phyloP scores from a whole-genome alignment of 768 basidiomycete genomes.

The Kwoniella dejecticola region DNA sequence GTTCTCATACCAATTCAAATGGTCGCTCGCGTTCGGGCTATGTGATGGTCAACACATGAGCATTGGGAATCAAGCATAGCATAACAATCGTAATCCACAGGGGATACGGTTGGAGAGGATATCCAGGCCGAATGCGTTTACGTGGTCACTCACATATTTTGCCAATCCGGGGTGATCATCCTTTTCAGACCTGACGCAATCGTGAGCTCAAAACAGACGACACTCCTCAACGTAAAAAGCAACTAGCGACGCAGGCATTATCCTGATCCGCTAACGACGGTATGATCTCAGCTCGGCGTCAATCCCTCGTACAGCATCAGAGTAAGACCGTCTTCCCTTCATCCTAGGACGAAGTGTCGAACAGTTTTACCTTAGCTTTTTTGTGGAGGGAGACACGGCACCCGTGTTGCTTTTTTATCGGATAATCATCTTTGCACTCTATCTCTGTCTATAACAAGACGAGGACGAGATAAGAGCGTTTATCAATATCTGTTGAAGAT shows the following conservation, averaged over 20 bases:
- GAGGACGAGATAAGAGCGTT: slow-evolving; percentile 3
- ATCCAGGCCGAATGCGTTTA: no score
- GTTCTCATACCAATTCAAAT: slow-evolving; percentile 53
- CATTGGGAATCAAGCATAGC: neutral
- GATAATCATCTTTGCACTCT: slow-evolving; percentile 6
- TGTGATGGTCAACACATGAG: neutral
- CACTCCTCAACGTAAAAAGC: slow-evolving; percentile 27
- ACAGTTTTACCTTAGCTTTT: no score
- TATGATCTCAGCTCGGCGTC: slow-evolving; percentile 56
- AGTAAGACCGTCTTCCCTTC: neutral
- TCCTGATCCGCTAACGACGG: slow-evolving; percentile 56
- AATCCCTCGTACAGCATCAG: neutral
- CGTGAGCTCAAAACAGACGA: slow-evolving; percentile 37
- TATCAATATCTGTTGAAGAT: slow-evolving; percentile 15
- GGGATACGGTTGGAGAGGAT: no score
- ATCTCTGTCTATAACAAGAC: neutral
- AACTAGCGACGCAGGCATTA: slow-evolving; percentile 57
- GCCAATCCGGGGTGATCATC: slow-evolving; percentile 2
- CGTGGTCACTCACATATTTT: slow-evolving; percentile 10
- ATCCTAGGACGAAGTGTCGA: neutral
- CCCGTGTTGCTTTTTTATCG: slow-evolving; percentile 37
- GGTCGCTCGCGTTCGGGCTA: slow-evolving; percentile 55
- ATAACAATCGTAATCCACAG: no score
- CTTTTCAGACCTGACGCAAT: neutral
- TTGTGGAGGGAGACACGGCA: slow-evolving; percentile 27